phyloP scores from a whole-genome alignment of 768 basidiomycete species.

The Serendipita sp. region DNA sequence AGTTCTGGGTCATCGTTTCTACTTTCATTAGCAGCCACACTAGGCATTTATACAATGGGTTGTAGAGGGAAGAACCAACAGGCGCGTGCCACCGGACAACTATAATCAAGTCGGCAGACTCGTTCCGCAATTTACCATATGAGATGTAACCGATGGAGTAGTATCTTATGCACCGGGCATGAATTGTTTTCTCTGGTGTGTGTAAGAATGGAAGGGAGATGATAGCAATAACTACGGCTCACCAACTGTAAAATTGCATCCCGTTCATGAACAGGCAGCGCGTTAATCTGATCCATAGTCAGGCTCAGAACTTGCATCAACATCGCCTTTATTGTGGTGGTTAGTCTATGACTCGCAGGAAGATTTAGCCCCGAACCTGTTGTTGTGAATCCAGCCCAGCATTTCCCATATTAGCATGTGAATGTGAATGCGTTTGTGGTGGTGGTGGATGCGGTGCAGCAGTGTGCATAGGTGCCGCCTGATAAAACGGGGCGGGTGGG shows the following conservation, averaged over 20 bases:
- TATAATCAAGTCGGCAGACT: no score
- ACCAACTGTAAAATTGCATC: conserved; percentile 71
- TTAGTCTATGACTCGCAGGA: conserved; percentile 16
- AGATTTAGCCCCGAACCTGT: conserved; percentile 21
- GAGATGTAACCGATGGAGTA: no score
- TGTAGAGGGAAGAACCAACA: no score
- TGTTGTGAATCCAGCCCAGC: conserved; percentile 29
- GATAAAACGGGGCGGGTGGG: conserved; percentile 20
- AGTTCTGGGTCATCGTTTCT: no score
- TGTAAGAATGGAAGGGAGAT: neutral
- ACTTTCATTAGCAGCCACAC: no score
- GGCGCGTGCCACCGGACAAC: no score
- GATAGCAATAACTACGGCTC: conserved; percentile 13
- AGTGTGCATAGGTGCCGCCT: conserved; percentile 14
- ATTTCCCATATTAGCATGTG: conserved; percentile 10
- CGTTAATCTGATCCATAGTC: conserved; percentile 68
- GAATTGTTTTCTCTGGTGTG: neutral
- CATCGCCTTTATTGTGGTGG: conserved; percentile 40
- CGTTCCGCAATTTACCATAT: no score
- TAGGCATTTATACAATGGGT: no score
- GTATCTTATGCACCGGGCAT: neutral
- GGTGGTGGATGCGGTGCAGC: conserved; percentile 18
- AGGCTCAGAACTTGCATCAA: conserved; percentile 72
- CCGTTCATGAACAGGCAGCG: conserved; percentile 61
- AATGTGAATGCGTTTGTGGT: conserved; percentile 23